Evolutionary conservation across 2,329 filamentous ascomycete genomes (phyloP).

Genomic region (Trichophyton schoenleinii): DNA sequence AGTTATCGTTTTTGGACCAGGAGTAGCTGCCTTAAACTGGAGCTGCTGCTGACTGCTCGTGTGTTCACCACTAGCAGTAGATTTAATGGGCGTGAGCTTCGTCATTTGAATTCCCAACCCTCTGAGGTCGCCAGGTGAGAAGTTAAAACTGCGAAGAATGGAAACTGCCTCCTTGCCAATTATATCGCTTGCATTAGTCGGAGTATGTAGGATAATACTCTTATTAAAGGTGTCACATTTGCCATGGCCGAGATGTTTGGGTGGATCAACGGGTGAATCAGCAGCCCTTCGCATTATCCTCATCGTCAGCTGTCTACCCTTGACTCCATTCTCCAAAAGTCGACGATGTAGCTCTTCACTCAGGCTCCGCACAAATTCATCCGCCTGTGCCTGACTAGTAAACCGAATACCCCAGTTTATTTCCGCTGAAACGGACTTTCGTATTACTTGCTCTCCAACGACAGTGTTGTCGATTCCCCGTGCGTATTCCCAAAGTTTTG

Average conservation of each 20-base stretch:
- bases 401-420: conserved; percentile 98
- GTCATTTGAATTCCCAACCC: conserved; percentile 89
- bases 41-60: conserved; percentile 64
- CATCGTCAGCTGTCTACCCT: conserved; percentile 76
- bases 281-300: conserved; percentile 84
- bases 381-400: conserved; percentile 78
- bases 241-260: conserved; percentile 88
- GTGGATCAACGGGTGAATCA: conserved; percentile 79
- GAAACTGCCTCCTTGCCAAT: conserved; percentile 75
- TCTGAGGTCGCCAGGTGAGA: conserved; percentile 83
- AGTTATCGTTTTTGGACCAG: conserved; percentile 14
- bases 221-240: conserved; percentile 94
- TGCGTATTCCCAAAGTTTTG: conserved; percentile 80
- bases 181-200: conserved; percentile 60
- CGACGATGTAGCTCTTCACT: conserved; percentile 74
- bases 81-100: conserved; percentile 69
- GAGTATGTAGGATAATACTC: conserved; percentile 66
- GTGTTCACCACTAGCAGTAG: conserved; percentile 36
- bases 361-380: conserved; percentile 77
- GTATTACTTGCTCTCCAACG: conserved; percentile 70
- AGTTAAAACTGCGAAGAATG: conserved; percentile 66
- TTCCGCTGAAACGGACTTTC: conserved; percentile 93
- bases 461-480: conserved; percentile 75
- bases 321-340: conserved; percentile 69
- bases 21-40: conserved; percentile 47